Conservation (phyloP, 2,329 filamentous ascomycete genomes). For the Acephala macrosclerotiorum region DNA sequence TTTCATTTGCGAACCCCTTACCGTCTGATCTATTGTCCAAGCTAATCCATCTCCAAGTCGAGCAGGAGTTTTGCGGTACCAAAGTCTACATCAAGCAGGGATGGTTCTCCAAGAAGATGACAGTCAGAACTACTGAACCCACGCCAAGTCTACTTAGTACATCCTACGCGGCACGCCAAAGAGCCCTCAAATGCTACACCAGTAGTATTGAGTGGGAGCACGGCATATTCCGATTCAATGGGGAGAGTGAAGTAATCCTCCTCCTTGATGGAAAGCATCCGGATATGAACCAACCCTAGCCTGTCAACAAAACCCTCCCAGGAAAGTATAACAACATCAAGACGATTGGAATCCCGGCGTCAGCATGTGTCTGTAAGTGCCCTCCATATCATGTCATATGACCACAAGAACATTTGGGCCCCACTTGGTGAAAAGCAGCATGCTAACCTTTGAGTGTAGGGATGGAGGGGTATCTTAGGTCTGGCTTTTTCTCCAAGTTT, state of each 20-base stretch:
- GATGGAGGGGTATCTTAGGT: neutral
- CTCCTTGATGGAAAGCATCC: neutral
- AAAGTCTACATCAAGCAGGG: neutral
- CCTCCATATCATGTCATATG: neutral
- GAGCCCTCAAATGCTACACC: neutral
- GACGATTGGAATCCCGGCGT: neutral
- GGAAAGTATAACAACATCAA: neutral
- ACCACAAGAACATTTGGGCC: neutral
- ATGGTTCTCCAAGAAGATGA: neutral
- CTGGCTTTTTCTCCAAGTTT: neutral
- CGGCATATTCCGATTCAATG: neutral
- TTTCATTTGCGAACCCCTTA: neutral
- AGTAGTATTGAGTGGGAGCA: neutral
- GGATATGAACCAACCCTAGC: neutral
- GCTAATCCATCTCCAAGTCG: neutral
- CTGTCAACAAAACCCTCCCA: neutral
- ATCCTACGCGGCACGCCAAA: neutral
- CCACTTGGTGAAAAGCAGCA: neutral
- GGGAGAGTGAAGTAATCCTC: neutral
- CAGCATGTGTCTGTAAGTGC: neutral
- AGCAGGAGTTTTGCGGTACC: neutral
- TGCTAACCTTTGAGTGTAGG: neutral
- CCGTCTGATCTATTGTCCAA: neutral
- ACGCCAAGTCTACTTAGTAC: neutral
- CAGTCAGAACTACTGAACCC: neutral